Percentiles rank a stretch among this genome's conserved stretches.
These are phyloP conservation scores for Alternaria sp. DNA, from an alignment of 2,329 filamentous ascomycete genomes.

Conservation along the genomic window DNA sequence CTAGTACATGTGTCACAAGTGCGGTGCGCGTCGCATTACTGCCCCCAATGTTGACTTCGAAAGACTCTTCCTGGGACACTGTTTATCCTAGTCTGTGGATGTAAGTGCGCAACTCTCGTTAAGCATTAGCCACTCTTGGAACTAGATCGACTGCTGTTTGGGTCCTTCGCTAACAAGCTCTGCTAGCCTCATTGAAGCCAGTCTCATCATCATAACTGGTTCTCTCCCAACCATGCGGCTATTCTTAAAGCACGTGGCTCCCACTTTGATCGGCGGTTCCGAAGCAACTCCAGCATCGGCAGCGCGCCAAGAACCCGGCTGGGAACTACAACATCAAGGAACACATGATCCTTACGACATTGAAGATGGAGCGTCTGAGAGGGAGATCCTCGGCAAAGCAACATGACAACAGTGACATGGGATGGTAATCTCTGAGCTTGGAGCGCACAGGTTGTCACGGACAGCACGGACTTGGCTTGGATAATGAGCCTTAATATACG, in stretches of 20 bases:
- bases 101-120: conserved; percentile 10
- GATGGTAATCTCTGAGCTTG: not conserved
- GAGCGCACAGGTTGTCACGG: not conserved
- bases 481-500: too few relatives aligned
- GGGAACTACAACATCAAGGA: not conserved
- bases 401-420: not conserved
- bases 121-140: not conserved
- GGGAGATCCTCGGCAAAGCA: not conserved
- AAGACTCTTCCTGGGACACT: conserved; percentile 23
- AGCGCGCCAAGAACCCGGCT: not conserved
- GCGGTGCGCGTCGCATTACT: conserved; percentile 23
- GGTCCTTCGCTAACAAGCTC: conserved; percentile 2
- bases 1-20: conserved; percentile 27
- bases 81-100: conserved; percentile 26
- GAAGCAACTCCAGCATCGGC: not conserved
- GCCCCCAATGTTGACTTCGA: conserved; percentile 21
- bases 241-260: conserved; percentile 52
- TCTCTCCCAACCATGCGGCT: conserved; percentile 53
- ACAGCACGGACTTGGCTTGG: too few relatives aligned
- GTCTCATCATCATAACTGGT: conserved; percentile 54
- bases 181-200: conserved; percentile 50
- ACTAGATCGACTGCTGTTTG: not conserved
- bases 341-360: not conserved
- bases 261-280: conserved; percentile 14
- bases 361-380: not conserved